Evolutionary conservation across 257 asterid genomes (phyloP).

Genomic region (Solanum dulcamara): DNA sequence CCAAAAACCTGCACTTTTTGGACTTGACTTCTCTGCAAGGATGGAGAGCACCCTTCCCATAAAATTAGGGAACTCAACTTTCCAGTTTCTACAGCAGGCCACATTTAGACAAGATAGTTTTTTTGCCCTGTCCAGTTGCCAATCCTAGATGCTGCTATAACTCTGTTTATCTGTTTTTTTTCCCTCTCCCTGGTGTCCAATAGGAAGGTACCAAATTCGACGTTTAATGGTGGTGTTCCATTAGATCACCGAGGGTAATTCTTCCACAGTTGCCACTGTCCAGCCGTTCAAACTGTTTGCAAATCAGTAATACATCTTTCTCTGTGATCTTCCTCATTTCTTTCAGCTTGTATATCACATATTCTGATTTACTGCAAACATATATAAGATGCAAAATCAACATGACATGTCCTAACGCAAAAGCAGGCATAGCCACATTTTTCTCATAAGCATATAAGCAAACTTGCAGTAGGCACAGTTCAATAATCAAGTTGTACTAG

Average conservation of each 20-base stretch:
- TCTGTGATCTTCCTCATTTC: constrained; percentile 76
- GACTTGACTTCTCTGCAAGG: not conserved
- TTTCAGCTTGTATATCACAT: constrained; percentile 81
- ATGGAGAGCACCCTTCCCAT: not conserved
- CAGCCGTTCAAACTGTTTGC: constrained; percentile 71
- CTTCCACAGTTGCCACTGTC: constrained; percentile 82
- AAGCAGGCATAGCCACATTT: not conserved
- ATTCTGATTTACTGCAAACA: constrained; percentile 75
- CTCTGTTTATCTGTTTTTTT: not conserved
- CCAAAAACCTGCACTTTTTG: not conserved
- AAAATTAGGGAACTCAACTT: not conserved
- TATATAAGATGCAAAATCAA: not conserved
- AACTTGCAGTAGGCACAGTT: not conserved
- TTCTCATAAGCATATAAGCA: not conserved
- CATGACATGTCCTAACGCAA: not conserved
- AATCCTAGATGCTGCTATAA: not conserved
- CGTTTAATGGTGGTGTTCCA: constrained; percentile 19
- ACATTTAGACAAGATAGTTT: not conserved
- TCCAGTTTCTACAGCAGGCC: not conserved
- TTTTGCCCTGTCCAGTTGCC: not conserved
- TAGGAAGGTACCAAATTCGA: not conserved
- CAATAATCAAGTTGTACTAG: not conserved
- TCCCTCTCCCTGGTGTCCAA: not conserved
- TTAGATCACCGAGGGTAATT: constrained; percentile 78
- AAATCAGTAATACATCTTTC: constrained; percentile 55